Base-by-base conservation (phyloP, 148 eudicot species). In the Selenicereus undatus region DNA sequence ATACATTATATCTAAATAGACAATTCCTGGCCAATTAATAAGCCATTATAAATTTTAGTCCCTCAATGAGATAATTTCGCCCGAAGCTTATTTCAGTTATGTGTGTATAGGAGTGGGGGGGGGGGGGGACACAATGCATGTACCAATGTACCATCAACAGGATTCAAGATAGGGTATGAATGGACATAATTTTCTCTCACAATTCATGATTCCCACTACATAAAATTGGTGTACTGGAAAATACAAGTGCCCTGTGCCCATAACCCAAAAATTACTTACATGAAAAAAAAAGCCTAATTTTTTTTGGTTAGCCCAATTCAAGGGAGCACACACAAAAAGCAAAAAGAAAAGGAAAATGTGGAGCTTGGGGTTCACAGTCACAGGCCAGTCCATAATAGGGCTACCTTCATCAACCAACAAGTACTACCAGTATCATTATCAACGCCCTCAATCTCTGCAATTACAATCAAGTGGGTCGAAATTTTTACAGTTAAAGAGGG, bases 381-480 rank as follows among this genome's bases (percentile, higher is more conserved):
- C 66, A 69, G 52, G 78, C 16, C 82, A 76, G 77, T 71, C 77
- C 26, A 43, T 62, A 9, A 71, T 60, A 56, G 43, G 79, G 16
- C 35, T 60, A 45, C 58, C 52, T 54, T 70, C 85, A 82, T 65
- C 83, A 52, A 80, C 77, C 77, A 68, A 29, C 70, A 73, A 77
- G 74, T 21, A 43, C 26, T 20, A 45, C 56, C 20, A 21, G 29
- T 62, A 42, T 21, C 21, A 32, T 35, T 65, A 71, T 64, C 78
- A 27, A 71, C 88, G 39, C 26, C 20, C 36, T 71, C 80, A 26
- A 51, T 3, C 39, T 66, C 56, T 42, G 8, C 42, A 26, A 73
- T 11, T 18, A 12, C 64, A 70, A 0, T 58, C 76, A 76, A 79
- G 27, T 76, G 86, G 82, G 82, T 76, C 70, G 64, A 80, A 58